These are phyloP conservation scores for Meira miltonrushii DNA, from an alignment of 1,284 basidiomycete species.

Conservation along the genomic window DNA sequence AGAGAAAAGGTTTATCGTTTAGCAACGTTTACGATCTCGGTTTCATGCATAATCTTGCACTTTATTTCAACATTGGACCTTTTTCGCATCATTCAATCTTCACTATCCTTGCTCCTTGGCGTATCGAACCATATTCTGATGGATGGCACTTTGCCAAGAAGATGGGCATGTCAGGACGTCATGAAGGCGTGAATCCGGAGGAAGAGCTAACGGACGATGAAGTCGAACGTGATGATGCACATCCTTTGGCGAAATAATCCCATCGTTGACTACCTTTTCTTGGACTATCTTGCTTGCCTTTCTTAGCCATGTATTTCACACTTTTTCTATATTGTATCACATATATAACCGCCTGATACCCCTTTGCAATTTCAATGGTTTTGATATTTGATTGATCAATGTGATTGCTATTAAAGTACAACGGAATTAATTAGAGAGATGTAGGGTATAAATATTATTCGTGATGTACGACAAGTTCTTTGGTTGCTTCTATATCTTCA, in stretches of 20 bases:
- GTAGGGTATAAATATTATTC: too few relatives aligned
- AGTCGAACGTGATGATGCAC: slow-evolving; percentile 3
- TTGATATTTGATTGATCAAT: too few relatives aligned
- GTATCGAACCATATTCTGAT: slow-evolving; percentile 75
- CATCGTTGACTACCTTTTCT: too few relatives aligned
- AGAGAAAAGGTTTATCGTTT: slow-evolving; percentile 69
- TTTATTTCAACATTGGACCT: slow-evolving; percentile 83
- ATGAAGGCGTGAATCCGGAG: slow-evolving; percentile 6
- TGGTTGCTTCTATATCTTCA: too few relatives aligned
- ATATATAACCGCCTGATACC: too few relatives aligned
- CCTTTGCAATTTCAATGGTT: too few relatives aligned
- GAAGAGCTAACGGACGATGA: slow-evolving; percentile 16
- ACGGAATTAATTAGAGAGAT: too few relatives aligned
- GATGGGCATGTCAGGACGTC: background rate
- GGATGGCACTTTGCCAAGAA: slow-evolving; percentile 75
- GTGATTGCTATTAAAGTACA: too few relatives aligned
- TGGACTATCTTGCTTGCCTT: too few relatives aligned
- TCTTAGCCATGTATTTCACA: too few relatives aligned
- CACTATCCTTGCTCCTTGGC: slow-evolving; percentile 56
- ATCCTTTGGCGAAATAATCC: background rate
- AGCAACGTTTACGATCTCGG: slow-evolving; percentile 90
- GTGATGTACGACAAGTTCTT: too few relatives aligned
- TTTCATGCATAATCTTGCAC: slow-evolving; percentile 64
- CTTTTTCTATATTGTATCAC: too few relatives aligned
- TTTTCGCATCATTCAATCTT: slow-evolving; percentile 27